phyloP scores from a whole-genome alignment of 768 basidiomycete genomes.

The Lentinus tigrinus region DNA sequence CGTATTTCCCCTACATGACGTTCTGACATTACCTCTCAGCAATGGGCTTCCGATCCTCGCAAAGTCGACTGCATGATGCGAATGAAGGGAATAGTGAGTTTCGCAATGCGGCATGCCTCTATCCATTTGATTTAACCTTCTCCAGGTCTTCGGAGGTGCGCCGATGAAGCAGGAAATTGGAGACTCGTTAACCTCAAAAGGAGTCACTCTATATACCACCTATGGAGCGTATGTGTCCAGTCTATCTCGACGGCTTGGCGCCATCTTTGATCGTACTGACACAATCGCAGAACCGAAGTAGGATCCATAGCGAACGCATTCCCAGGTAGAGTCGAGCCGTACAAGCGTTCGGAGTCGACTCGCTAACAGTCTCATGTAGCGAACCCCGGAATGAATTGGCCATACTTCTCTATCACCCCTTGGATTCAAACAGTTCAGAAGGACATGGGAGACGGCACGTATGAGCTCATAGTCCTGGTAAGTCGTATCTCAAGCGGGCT shows the following conservation, averaged over 20 bases:
- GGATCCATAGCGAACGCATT: too few relatives aligned
- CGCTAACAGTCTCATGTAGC: neutral
- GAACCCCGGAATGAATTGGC: constrained; percentile 2
- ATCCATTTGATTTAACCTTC: neutral
- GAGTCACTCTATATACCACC: constrained; percentile 30
- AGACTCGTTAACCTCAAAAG: constrained; percentile 31
- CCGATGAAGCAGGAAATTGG: constrained; percentile 36
- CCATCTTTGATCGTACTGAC: neutral
- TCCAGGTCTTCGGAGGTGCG: constrained; percentile 41
- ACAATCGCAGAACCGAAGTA: too few relatives aligned
- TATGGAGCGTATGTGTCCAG: constrained; percentile 36
- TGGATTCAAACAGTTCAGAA: neutral
- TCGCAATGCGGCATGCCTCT: too few relatives aligned
- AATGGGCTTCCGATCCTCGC: too few relatives aligned
- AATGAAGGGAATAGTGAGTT: too few relatives aligned
- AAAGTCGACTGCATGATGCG: too few relatives aligned
- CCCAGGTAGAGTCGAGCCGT: too few relatives aligned
- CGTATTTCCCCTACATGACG: neutral
- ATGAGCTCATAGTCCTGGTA: too few relatives aligned
- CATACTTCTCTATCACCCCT: neutral
- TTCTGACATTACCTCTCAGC: too few relatives aligned
- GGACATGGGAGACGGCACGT: neutral
- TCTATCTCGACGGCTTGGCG: too few relatives aligned
- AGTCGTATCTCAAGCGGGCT: too few relatives aligned
- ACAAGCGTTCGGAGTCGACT: too few relatives aligned